These are phyloP conservation scores for Fusarium sp. DNA, from an alignment of 2,329 filamentous ascomycete genomes.

Conservation along the genomic window DNA sequence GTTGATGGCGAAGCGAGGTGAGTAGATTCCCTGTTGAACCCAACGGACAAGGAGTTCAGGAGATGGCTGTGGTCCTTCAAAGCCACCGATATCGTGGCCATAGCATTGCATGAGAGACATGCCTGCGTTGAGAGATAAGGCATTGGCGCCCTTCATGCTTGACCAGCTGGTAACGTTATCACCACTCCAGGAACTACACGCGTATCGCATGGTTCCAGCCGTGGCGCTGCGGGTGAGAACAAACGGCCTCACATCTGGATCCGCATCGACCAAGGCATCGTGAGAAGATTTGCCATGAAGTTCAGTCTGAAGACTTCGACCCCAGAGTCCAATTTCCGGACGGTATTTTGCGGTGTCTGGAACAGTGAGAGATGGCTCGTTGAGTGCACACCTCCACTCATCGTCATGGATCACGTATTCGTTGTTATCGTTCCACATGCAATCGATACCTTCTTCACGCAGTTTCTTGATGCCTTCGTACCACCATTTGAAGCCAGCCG, in stretches of 20 bases:
- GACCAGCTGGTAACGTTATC: slow-evolving; percentile 82
- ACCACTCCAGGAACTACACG: slow-evolving; percentile 79
- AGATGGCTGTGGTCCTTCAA: slow-evolving; percentile 78
- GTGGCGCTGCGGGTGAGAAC: slow-evolving; percentile 79
- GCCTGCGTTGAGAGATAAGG: slow-evolving; percentile 75
- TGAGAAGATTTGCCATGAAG: slow-evolving; percentile 78
- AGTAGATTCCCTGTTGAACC: slow-evolving; percentile 79
- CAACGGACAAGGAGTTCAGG: slow-evolving; percentile 79
- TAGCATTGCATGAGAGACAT: slow-evolving; percentile 77
- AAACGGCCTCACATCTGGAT: slow-evolving; percentile 72
- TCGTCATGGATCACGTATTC: slow-evolving; percentile 78
- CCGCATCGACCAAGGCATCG: slow-evolving; percentile 70
- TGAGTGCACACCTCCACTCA: slow-evolving; percentile 72
- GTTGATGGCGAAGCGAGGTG: slow-evolving; percentile 80
- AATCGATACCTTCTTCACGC: slow-evolving; percentile 74
- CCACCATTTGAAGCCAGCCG: slow-evolving; percentile 78
- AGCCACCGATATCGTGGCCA: slow-evolving; percentile 81
- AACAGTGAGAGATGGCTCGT: slow-evolving; percentile 53
- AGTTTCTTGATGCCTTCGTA: slow-evolving; percentile 74
- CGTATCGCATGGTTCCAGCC: slow-evolving; percentile 76
- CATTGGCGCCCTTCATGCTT: slow-evolving; percentile 78
- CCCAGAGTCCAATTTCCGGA: slow-evolving; percentile 75
- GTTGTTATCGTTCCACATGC: slow-evolving; percentile 85
- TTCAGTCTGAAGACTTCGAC: slow-evolving; percentile 76
- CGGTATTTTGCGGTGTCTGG: slow-evolving; percentile 52